Percentiles rank a stretch among this genome's conserved stretches.
Conservation (phyloP, 176 grass and related monocot genomes). For the Lolium rigidum region DNA sequence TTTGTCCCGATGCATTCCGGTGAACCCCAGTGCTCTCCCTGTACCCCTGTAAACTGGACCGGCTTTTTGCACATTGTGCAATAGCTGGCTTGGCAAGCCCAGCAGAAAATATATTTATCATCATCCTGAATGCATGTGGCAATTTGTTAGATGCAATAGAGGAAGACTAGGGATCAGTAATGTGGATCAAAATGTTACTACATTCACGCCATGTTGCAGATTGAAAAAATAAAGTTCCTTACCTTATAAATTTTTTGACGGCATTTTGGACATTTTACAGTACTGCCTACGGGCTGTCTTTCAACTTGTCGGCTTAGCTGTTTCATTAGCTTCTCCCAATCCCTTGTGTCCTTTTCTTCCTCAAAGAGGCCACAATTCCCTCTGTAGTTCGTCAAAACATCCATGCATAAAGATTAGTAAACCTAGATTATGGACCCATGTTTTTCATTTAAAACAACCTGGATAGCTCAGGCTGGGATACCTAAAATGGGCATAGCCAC, state of each 20-base stretch:
- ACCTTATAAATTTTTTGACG: not conserved
- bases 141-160: not conserved
- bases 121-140: conserved; percentile 10
- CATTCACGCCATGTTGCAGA: not conserved
- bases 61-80: conserved; percentile 47
- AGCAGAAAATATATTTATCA: conserved; percentile 61
- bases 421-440: not conserved
- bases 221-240: not conserved
- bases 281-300: not conserved
- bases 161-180: not conserved
- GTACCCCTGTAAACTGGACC: conserved; percentile 1
- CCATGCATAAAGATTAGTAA: not conserved
- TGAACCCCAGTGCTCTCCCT: conserved; percentile 35
- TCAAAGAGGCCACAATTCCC: not conserved
- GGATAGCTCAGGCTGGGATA: conserved; percentile 10
- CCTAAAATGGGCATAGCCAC: conserved; percentile 54
- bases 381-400: not conserved
- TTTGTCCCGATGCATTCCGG: conserved; percentile 30
- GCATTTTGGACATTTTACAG: not conserved
- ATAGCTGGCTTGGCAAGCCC: conserved; percentile 53
- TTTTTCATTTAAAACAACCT: not conserved
- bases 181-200: not conserved
- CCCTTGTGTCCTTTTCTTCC: conserved; percentile 5
- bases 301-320: not conserved
- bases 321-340: not conserved